These are phyloP conservation scores for Gigaspora rosea DNA, from an alignment of 192 early-diverging fungal species.

Conservation along the genomic window DNA sequence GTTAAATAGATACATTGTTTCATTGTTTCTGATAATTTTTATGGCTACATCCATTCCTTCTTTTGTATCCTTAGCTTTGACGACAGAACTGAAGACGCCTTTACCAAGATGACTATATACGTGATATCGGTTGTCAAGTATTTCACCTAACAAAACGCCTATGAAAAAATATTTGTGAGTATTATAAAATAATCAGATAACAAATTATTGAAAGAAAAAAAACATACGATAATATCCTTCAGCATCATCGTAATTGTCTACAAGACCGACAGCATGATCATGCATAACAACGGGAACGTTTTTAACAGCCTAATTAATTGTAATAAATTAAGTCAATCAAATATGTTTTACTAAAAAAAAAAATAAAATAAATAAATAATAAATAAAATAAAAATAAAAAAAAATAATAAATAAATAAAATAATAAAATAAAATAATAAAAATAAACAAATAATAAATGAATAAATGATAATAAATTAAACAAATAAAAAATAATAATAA, in stretches of 20 bases:
- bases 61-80: conserved; percentile 80
- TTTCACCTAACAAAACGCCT: conserved; percentile 82
- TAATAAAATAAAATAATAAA: background rate
- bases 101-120: conserved; percentile 84
- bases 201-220: background rate
- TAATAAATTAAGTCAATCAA: conserved; percentile 31
- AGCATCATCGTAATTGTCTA: conserved; percentile 94
- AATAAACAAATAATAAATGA: conserved; percentile 15
- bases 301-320: conserved; percentile 30
- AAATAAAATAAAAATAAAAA: background rate
- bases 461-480: conserved; percentile 8
- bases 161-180: conserved; percentile 5
- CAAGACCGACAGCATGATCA: conserved; percentile 55
- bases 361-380: conserved; percentile 25
- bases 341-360: conserved; percentile 11
- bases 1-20: conserved; percentile 69
- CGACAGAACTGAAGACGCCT: conserved; percentile 95
- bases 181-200: background rate
- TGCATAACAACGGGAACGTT: conserved; percentile 34
- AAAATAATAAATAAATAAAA: background rate
- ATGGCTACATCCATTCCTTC: conserved; percentile 83
- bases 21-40: conserved; percentile 95
- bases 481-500: conserved; percentile 35
- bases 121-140: conserved; percentile 83
- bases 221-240: conserved; percentile 97